Base-by-base conservation (phyloP, 2,329 filamentous ascomycete species). In the Dothideomycetidae sp. region DNA sequence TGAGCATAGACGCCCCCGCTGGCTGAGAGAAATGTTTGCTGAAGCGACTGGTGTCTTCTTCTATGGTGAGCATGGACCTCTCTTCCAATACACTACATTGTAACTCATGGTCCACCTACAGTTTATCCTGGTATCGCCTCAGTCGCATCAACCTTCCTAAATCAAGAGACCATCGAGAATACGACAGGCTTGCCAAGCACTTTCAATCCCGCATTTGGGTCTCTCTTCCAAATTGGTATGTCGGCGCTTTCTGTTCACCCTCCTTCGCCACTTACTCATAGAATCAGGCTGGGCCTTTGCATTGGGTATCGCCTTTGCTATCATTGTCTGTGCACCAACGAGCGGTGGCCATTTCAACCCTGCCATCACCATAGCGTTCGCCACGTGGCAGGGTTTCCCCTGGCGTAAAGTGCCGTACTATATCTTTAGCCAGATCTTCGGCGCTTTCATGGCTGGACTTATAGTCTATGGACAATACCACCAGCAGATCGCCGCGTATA, bases 41-140 rank as follows among this genome's bases (percentile, higher is more conserved):
- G 70, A 75, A 49, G 67, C 67, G 3, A 66, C 66, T 1, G 70
- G 70, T 3, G 68, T 72, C 3, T 73, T 73, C 57, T 68, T 70
- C 49, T 71, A 68, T 48, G 66, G 52, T 61, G 40, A 36, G 50
- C 47, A 5, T 13, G n/a, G n/a, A 38, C 50, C 42, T 46, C 47
- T 33, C 14, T 36, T 10, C 13, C 12, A 14, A 13, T 11, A 26
- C 30, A 36, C 36, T 18, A 30, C 36, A 12, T 16, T 19, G 30
- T 44, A 18, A 36, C n/a, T n/a, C n/a, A n/a, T n/a, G n/a, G n/a
- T n/a, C 29, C 14, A 29, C 35, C n/a, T n/a, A 29, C 17, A 48
- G 55, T 57, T 13, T 56, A 55, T 33, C 61, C 66, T 3, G 69
- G 70, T 11, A 66, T 74, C 23, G 63, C 68, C n/a, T 64, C 68